Percentiles rank a stretch among this genome's conserved stretches.
Conservation (phyloP, 1,139 yeast species). For the Magnusiomyces sp. region DNA sequence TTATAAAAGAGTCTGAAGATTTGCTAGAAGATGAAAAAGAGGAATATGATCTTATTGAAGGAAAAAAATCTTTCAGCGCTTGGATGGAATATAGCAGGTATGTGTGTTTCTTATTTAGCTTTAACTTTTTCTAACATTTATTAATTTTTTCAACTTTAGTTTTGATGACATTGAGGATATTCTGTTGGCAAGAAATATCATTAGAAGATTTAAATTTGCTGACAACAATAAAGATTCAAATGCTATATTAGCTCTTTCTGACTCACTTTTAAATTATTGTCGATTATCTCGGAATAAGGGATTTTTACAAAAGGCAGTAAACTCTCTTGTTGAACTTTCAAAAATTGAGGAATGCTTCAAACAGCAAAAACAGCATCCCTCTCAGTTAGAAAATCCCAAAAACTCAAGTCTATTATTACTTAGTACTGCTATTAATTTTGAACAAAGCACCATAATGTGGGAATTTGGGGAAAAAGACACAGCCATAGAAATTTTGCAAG, state of each 20-base stretch:
- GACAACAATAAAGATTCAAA: conserved; percentile 7
- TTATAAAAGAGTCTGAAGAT: conserved; percentile 12
- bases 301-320: conserved; percentile 16
- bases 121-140: background rate
- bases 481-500: conserved; percentile 1
- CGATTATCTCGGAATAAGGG: conserved; percentile 11
- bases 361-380: too few species aligned
- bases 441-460: conserved; percentile 16
- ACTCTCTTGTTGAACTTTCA: conserved; percentile 11
- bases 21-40: background rate
- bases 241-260: conserved; percentile 5
- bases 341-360: too few species aligned
- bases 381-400: too few species aligned
- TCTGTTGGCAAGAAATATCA: conserved; percentile 19
- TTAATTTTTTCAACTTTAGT: background rate
- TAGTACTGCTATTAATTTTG: too few species aligned
- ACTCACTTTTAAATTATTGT: conserved; percentile 10
- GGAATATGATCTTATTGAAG: too few species aligned
- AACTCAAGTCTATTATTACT: too few species aligned
- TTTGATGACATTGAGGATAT: conserved; percentile 18
- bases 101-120: background rate
- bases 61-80: background rate
- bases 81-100: conserved; percentile 12
- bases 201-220: conserved; percentile 16
- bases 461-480: conserved; percentile 11